Base-by-base conservation (phyloP, 2,329 filamentous ascomycete genomes). In the Aspergillus versicolor region DNA sequence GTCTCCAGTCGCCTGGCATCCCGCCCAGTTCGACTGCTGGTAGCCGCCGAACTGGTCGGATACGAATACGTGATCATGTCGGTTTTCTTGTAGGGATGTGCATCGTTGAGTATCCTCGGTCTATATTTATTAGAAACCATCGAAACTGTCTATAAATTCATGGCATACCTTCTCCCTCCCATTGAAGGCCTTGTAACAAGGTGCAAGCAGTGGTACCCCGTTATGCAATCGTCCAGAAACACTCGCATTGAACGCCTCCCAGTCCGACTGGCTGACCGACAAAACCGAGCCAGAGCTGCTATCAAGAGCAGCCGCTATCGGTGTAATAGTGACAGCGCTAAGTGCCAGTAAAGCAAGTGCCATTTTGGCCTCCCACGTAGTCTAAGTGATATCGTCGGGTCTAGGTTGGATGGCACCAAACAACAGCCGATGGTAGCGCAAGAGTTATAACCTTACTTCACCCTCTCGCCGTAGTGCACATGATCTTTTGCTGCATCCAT, bases 241-340 rank as follows among this genome's bases (percentile, higher is more conserved):
- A 46, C 55, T 57, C 7, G 45, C 37, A 27, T 52, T 57, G 32
- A 57, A 45, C 4, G 45, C 40, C 22, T 57, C 40, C 55, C 55
- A 57, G 37, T 46, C 43, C 2, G 43, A 15, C n/a, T 57, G 34
- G 19, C 24, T 49, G 8, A 53, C 49, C 2, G 55, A 48, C 15
- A 32, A 22, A 17, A 53, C n/a, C 1, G 49, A 47, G 17, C 19
- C 32, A 1, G 13, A 15, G 1, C 42, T 15, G 12, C 27, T 11
- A 46, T 5, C 24, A 17, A 34, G 12, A 13, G 27, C 21, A 11
- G 17, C 54, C 22, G 5, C 37, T 15, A 54, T 12, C 5, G 44
- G 44, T 12, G 34, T 37, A 8, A 42, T 4, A 12, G 32, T 13
- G 5, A 22, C 34, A n/a, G 21, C 32, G 6, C 34, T n/a, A 8